A percentile compares a stretch with the other conserved stretches of the same genome.
These are phyloP conservation scores for Exophiala viscosa DNA, from an alignment of 2,329 filamentous ascomycete genomes.

Conservation along the genomic window DNA sequence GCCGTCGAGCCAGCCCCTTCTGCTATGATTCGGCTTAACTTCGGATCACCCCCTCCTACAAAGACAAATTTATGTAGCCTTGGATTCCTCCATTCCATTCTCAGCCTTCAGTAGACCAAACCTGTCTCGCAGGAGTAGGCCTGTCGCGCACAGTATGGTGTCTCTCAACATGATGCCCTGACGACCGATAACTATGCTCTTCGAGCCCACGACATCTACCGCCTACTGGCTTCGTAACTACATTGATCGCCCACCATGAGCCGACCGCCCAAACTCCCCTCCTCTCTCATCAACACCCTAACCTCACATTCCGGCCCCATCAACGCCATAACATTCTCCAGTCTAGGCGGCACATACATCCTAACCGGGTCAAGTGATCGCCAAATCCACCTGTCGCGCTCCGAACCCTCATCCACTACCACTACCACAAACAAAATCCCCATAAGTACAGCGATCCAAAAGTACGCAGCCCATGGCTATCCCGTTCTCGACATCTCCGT, in stretches of 20 bases:
- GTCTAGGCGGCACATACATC: conserved; percentile 69
- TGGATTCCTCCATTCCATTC: no score
- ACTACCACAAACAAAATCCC: background rate
- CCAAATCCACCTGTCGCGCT: conserved; percentile 78
- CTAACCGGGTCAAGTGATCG: conserved; percentile 85
- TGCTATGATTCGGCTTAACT: no score
- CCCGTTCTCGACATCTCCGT: conserved; percentile 80
- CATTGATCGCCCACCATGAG: background rate
- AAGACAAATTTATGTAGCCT: no score
- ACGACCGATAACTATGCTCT: no score
- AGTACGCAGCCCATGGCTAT: conserved; percentile 86
- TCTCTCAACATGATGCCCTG: no score
- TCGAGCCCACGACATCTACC: no score
- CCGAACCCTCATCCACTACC: conserved; percentile 38
- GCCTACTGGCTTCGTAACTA: background rate
- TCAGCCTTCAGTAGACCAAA: no score
- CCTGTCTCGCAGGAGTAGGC: no score
- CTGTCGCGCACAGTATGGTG: no score
- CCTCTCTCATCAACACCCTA: conserved; percentile 40
- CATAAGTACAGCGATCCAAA: conserved; percentile 65
- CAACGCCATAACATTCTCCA: conserved; percentile 69
- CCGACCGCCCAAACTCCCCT: conserved; percentile 35
- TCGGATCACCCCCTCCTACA: no score
- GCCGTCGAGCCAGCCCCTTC: no score
- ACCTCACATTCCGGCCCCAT: conserved; percentile 55